Percentiles rank a stretch among this genome's conserved stretches.
Conservation (phyloP, 345 rosid genomes). For the Physaria fendleri region DNA sequence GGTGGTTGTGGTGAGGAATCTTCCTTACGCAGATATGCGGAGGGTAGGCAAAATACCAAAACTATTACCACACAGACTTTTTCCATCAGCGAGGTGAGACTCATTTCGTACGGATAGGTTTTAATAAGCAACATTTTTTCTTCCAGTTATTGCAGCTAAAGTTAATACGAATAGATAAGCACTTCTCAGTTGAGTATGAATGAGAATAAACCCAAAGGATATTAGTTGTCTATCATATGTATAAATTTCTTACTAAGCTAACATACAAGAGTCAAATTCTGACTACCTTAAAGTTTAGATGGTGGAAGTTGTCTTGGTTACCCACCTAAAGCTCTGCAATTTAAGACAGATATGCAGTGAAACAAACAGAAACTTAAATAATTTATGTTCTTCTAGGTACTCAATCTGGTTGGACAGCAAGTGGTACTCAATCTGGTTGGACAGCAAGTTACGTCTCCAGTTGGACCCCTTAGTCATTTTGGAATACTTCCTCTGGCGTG, state of each 20-base stretch:
- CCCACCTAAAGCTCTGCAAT: background rate
- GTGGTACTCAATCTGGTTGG: too few relatives aligned
- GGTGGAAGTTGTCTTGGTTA: background rate
- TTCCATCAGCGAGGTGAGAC: conserved; percentile 90
- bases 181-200: background rate
- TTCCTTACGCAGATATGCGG: conserved; percentile 83
- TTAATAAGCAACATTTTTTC: background rate
- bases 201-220: background rate
- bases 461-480: conserved; percentile 74
- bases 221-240: background rate
- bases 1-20: conserved; percentile 81
- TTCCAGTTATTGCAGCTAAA: background rate
- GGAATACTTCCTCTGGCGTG: conserved; percentile 91
- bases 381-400: conserved; percentile 48
- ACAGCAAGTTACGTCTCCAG: conserved; percentile 92
- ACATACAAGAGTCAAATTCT: background rate
- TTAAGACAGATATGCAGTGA: background rate
- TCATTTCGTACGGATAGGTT: background rate
- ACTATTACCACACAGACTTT: conserved; percentile 79
- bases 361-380: background rate
- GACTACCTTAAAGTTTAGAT: background rate
- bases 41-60: conserved; percentile 97
- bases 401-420: conserved; percentile 99
- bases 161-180: background rate
- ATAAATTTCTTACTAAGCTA: background rate